A percentile compares a stretch with the other conserved stretches of the same genome.
Conservation (phyloP, 352 stramenopile genomes). For the Phytophthora chlamydospora region DNA sequence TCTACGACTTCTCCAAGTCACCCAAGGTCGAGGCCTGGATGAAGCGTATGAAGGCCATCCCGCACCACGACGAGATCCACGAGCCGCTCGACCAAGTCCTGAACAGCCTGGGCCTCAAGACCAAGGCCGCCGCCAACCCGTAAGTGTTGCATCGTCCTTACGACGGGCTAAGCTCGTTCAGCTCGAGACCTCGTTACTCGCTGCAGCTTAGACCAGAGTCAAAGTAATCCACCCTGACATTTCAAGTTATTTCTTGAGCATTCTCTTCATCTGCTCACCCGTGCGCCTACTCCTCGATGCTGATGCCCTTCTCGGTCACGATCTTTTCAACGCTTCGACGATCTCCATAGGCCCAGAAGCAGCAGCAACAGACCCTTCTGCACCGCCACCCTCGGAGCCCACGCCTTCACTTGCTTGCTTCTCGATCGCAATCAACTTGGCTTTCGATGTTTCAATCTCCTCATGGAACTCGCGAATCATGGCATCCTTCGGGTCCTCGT, state of each 20-base stretch:
- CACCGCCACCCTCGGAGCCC: slow-evolving; percentile 13
- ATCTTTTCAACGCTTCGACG: slow-evolving; percentile 69
- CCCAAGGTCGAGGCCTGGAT: slow-evolving; percentile 55
- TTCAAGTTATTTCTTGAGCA: slow-evolving; percentile 39
- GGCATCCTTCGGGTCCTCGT: slow-evolving; percentile 98
- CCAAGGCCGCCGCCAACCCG: slow-evolving; percentile 19
- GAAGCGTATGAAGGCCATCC: slow-evolving; percentile 56
- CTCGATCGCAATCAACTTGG: slow-evolving; percentile 69
- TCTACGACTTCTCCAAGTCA: slow-evolving; percentile 52
- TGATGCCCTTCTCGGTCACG: slow-evolving; percentile 74
- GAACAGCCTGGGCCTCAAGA: slow-evolving; percentile 29
- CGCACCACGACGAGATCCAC: slow-evolving; percentile 58
- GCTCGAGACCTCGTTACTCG: too few species aligned
- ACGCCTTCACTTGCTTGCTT: slow-evolving; percentile 41
- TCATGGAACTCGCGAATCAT: slow-evolving; percentile 98
- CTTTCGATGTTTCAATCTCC: slow-evolving; percentile 95
- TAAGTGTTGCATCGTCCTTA: slow-evolving; percentile 4
- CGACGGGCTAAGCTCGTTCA: too few species aligned
- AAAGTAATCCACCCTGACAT: too few species aligned
- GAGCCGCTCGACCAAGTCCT: slow-evolving; percentile 32
- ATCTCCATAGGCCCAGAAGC: slow-evolving; percentile 22
- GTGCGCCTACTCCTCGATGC: slow-evolving; percentile 46
- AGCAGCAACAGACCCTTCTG: background rate
- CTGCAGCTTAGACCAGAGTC: too few species aligned
- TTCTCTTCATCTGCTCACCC: slow-evolving; percentile 55